Base-by-base conservation (phyloP, 23 red algal genomes). In the Gracilariopsis chorda region DNA sequence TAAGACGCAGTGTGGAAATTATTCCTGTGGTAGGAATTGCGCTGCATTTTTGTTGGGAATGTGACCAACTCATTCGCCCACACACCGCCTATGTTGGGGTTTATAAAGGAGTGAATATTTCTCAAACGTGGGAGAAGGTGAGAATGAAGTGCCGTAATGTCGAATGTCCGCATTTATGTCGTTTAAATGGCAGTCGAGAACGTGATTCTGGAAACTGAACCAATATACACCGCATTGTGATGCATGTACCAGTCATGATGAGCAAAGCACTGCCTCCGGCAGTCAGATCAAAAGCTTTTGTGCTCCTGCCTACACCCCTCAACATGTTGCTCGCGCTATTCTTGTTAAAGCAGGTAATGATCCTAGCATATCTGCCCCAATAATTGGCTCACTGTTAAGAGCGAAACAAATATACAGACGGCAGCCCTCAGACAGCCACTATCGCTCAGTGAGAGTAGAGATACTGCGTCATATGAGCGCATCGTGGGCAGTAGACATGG, bases 11-110 rank as follows among this genome's bases (percentile, higher is more conserved):
- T 58, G 57, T 83, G 1, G 79, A 83, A 24, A 25, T 83, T 41
- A 19, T 83, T 48, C 39, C 58, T 12, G 14, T 40, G 2, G 55
- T 83, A 16, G 57, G 57, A 8, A 83, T 83, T 13, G 55, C 52
- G 5, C 33, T 63, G 21, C 40, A 46, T 4, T 71, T 68, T 74
- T 46, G 84, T 23, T 88, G 84, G 84, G 49, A 74, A 17, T 88
- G 49, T 64, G 70, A 88, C 16, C 63, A 88, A 20, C 49, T 88
- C 19, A 88, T 88, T 43, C 84, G 65, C 4, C 65, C 84, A 7
- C n/a, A 87, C 14, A 87, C 81, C 16, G 81, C 57, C 3, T 34
- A 68, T 48, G 25, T 85, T 11, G 81, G 59, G 6, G 36, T 43
- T 19, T 40, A 67, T 25, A 51, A 85, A 39, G 57, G 1, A 4